phyloP scores from a whole-genome alignment of 768 basidiomycete species.

The Saitozyma podzolica region DNA sequence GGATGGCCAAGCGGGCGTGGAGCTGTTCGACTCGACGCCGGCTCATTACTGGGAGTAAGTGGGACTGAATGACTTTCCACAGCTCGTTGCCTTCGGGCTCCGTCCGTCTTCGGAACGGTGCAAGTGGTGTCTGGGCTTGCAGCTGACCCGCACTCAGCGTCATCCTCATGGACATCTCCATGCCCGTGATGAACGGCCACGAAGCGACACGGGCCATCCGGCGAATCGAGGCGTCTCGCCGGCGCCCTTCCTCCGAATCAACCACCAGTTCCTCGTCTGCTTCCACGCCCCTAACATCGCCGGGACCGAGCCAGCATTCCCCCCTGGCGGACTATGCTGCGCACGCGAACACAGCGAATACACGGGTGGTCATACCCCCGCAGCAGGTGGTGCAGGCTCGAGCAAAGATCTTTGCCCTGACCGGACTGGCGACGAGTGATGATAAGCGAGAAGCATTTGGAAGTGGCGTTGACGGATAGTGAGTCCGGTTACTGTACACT shows the following conservation, averaged over 20 bases:
- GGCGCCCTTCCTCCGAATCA: background rate
- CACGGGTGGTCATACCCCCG: conserved; percentile 28
- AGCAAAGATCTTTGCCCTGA: conserved; percentile 73
- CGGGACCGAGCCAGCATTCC: background rate
- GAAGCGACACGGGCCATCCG: conserved; percentile 83
- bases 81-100: background rate
- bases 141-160: conserved; percentile 58
- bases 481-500: conserved; percentile 51
- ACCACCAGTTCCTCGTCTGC: background rate
- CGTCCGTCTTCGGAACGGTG: background rate
- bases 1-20: conserved; percentile 82
- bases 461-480: conserved; percentile 95
- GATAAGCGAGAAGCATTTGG: conserved; percentile 89
- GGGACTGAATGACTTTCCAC: background rate
- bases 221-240: conserved; percentile 62
- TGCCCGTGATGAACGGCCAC: conserved; percentile 90
- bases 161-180: conserved; percentile 83
- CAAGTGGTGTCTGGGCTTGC: background rate
- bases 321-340: background rate
- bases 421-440: conserved; percentile 89
- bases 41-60: conserved; percentile 85
- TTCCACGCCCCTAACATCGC: background rate
- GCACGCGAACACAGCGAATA: background rate
- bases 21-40: conserved; percentile 60
- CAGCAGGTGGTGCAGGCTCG: conserved; percentile 31